Base-by-base conservation (phyloP, 257 asterid species). In the Lycium barbarum region DNA sequence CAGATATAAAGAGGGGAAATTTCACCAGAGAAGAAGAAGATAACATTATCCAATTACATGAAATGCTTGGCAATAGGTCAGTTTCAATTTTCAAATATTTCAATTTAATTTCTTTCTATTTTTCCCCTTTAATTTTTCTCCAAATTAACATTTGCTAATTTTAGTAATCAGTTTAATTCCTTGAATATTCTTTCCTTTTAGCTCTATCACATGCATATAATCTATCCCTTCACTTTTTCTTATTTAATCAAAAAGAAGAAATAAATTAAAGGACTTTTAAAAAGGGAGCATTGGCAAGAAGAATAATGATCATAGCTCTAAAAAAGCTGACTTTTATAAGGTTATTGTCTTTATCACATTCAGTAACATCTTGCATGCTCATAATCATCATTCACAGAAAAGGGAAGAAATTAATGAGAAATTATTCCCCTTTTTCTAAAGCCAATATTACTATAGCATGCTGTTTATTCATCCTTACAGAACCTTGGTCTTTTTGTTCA, bases 1-100 rank as follows among this genome's bases (percentile, higher is more conserved):
- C 94, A 4, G 94, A 91, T 63, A 89, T 91, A 12, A 92, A 90
- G 86, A 87, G 93, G 40, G 95, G 95, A 51, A 89, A 89, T 59
- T 92, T 92, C 91, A 84, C 86, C 57, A 55, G 63, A 82, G 91
- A 92, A 71, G 95, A 92, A 85, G 92, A 92, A 85, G 91, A 89
- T 8, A 67, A 87, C 2, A 89, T 92, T 81, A 88, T 90, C 15
- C 45, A 72, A 9, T 76, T 87, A 11, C 93, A 92, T 66, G 87
- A 88, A 84, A 65, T 72, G 80, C 88, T 93, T 86, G 98, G 98
- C 43, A 95, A 93, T 74, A 92, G 92, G 98, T 95, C 53, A 11
- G 87, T 45, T 11, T 17, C 7, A 43, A 20, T 35, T 18, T 22
- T 26, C 35, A 6, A 2, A 14, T 58, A 6, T n/a, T 36, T 58